Evolutionary conservation across 2,329 filamentous ascomycete genomes (phyloP).

Genomic region (Claviceps pusilla): DNA sequence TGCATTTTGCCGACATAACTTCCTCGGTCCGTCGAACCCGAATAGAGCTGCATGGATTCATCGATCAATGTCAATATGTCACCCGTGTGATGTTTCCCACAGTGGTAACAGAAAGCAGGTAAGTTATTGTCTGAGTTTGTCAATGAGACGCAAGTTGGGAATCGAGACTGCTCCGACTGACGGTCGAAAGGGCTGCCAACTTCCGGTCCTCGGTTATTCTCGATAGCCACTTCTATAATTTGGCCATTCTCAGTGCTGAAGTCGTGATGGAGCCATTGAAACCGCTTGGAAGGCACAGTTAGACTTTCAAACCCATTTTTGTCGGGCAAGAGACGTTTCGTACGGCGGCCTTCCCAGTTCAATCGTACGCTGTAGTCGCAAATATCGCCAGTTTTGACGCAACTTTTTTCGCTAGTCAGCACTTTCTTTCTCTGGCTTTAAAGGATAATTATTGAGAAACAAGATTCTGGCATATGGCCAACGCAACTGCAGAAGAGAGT

Average conservation of each 20-base stretch:
- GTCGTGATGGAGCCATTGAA: conserved; percentile 1
- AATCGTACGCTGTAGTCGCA: conserved; percentile 72
- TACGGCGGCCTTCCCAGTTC: conserved; percentile 58
- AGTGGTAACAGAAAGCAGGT: neutral
- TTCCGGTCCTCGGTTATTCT: neutral
- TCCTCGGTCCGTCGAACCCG: neutral
- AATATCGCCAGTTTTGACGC: conserved; percentile 52
- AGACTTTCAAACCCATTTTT: neutral
- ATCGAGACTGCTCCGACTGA: neutral
- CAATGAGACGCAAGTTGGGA: neutral
- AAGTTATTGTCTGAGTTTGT: neutral
- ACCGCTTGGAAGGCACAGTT: neutral
- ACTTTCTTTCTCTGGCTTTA: neutral
- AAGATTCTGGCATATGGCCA: neutral
- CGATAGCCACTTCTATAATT: neutral
- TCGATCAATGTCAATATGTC: conserved; percentile 1
- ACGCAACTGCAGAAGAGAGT: no score
- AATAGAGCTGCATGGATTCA: conserved; percentile 1
- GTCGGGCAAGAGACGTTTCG: conserved; percentile 7
- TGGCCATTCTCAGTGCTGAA: neutral
- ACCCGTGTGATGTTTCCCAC: neutral
- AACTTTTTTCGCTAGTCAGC: conserved; percentile 23
- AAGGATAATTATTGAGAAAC: neutral
- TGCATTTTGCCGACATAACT: neutral
- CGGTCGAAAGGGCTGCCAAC: neutral